Evolutionary conservation across 495 filamentous ascomycete genomes (phyloP), one percentile per base, ranked within the genome.

Genomic region (Neurospora sp.): DNA sequence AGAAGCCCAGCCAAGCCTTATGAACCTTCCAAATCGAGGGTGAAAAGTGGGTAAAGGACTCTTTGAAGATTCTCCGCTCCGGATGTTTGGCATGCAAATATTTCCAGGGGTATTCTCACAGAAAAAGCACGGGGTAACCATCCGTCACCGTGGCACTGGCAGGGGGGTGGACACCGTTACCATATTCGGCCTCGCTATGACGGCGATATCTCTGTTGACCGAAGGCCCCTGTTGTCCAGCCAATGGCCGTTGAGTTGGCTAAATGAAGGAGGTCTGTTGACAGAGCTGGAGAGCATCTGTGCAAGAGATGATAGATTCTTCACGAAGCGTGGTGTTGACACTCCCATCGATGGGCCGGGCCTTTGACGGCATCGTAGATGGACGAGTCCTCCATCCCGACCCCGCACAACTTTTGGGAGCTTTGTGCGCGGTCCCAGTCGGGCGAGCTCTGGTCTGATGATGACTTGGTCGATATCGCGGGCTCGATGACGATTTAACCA

Each of bases 181-280:
- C 48, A 79, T 77, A 79, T 78, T 75, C 75, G 74, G 40, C 68
- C 38, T 53, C 53, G 73, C 70, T 75, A 74, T 75, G 71, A 74
- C 53, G 12, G 27, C 53, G 27, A 65, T 65, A 69, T 44, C 71
- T 71, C 68, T 73, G 72, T 72, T 73, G 45, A 70, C 71, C 44
- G 72, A 75, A 53, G 53, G 27, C 71, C 68, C 53, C 69, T 71
- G 69, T 73, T 35, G 70, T 44, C 68, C 73, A 70, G 41, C 76
- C 77, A 80, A 77, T 79, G 72, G 65, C 27, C 73, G 27, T 72
- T 20, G 27, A 38, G 42, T 42, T 78, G 79, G 79, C 72, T 78
- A 78, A 79, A 77, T 78, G 75, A 75, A 75, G 78, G 76, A 75
- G 27, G 48, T 70, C 70, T 69, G 74, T 76, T 72, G 53, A 61